Evolutionary conservation across 2,329 filamentous ascomycete genomes (phyloP).

Genomic region (Neofusicoccum umdonicola): DNA sequence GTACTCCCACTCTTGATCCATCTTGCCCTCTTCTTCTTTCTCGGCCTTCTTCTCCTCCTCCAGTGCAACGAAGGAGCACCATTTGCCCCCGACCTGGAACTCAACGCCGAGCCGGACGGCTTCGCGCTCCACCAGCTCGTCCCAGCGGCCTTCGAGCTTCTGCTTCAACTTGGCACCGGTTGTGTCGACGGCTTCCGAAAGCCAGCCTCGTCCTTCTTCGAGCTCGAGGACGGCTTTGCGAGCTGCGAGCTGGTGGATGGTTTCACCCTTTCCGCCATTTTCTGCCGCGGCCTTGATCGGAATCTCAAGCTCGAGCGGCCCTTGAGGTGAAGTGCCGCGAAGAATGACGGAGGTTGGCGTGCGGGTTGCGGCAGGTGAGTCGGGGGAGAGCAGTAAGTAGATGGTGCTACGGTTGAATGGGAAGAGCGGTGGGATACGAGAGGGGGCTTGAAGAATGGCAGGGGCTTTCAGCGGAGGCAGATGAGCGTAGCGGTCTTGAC

Average conservation of each 20-base stretch:
- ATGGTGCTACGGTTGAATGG: slow-evolving; percentile 64
- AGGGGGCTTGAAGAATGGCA: slow-evolving; percentile 62
- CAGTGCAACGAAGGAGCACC: slow-evolving; percentile 71
- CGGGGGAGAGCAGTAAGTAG: slow-evolving; percentile 63
- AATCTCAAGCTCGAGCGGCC: slow-evolving; percentile 63
- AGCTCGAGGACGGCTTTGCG: slow-evolving; percentile 67
- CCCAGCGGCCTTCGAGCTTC: slow-evolving; percentile 48
- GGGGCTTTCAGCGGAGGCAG: slow-evolving; percentile 56
- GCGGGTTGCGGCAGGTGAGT: slow-evolving; percentile 37
- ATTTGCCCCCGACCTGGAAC: slow-evolving; percentile 67
- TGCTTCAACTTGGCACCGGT: slow-evolving; percentile 42
- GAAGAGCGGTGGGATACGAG: slow-evolving; percentile 62
- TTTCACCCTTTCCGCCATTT: slow-evolving; percentile 45
- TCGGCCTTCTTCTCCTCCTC: slow-evolving; percentile 40
- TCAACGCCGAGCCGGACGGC: slow-evolving; percentile 63
- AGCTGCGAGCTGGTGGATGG: slow-evolving; percentile 68
- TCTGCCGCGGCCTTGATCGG: slow-evolving; percentile 51
- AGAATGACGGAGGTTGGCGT: slow-evolving; percentile 58
- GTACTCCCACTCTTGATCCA: slow-evolving; percentile 17
- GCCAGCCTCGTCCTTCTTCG: slow-evolving; percentile 68
- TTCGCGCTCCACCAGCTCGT: slow-evolving; percentile 63
- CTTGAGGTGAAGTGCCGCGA: slow-evolving; percentile 55
- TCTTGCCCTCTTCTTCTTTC: neutral
- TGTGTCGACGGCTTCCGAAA: slow-evolving; percentile 36
- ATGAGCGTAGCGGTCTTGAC: slow-evolving; percentile 45